Evolutionary conservation across 495 filamentous ascomycete species (phyloP).

Genomic region (Aspergillus hancockii): DNA sequence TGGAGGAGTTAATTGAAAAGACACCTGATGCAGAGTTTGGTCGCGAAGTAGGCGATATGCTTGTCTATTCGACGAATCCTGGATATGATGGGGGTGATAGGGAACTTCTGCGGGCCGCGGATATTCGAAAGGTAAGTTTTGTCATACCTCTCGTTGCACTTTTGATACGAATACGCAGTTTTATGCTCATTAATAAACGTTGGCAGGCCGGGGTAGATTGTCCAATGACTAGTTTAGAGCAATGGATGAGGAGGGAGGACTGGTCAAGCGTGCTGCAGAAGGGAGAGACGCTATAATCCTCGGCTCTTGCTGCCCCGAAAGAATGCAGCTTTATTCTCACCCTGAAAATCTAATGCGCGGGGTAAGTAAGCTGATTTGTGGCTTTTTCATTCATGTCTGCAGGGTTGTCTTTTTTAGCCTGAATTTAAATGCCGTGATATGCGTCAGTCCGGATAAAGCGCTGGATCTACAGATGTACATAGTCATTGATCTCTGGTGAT

Average conservation of each 20-base stretch:
- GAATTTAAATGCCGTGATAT: background rate
- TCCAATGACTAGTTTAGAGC: constrained; percentile 24
- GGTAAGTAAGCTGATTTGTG: background rate
- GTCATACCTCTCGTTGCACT: background rate
- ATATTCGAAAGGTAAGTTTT: constrained; percentile 37
- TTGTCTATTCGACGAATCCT: constrained; percentile 34
- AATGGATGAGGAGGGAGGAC: constrained; percentile 21
- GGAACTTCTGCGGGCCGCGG: constrained; percentile 36
- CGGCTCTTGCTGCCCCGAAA: background rate
- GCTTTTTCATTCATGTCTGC: background rate
- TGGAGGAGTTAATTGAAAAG: constrained; percentile 35
- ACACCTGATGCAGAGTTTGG: constrained; percentile 33
- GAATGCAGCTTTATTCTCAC: background rate
- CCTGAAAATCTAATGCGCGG: background rate
- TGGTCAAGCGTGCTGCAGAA: constrained; percentile 19
- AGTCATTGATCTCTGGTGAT: background rate
- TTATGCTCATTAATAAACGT: background rate
- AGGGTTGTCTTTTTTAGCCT: background rate
- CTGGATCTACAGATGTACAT: background rate
- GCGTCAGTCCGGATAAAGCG: background rate
- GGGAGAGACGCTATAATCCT: background rate
- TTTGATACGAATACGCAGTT: background rate
- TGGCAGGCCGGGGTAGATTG: constrained; percentile 21
- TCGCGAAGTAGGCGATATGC: constrained; percentile 41
- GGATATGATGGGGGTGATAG: constrained; percentile 41